Evolutionary conservation across 805 yeast species (phyloP), one percentile per base, ranked within the genome.

Genomic region (Candida yuanshanica): DNA sequence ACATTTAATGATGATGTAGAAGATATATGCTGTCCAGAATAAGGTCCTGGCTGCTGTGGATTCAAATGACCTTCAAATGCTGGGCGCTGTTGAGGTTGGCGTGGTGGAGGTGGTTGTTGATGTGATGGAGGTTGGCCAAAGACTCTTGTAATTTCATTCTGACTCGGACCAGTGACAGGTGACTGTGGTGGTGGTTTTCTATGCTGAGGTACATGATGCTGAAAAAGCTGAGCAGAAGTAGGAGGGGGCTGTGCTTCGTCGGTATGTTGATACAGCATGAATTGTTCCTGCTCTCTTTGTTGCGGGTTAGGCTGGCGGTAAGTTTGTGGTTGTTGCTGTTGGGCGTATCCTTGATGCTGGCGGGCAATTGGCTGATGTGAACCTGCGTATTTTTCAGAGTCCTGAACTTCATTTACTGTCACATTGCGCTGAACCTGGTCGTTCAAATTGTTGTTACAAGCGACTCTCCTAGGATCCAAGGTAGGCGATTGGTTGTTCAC

Each of bases 51-150:
- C 13, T 22, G 36, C n/a, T 33, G 36, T 14, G 24, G 26, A 4
- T 20, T 16, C n/a, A 18, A 14, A 38, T 22, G n/a, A n/a, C n/a
- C n/a, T n/a, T n/a, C n/a, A n/a, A n/a, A n/a, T n/a, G n/a, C n/a
- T n/a, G 44, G 53, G 22, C 36, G 52, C 32, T 50, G 58, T 26
- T 49, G 55, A 10, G 45, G 50, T 7, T 41, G 37, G 10, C 32
- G 36, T 20, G 37, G 45, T 14, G 38, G 41, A 11, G 41, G n/a
- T n/a, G n/a, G n/a, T n/a, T n/a, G 46, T 18, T 27, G 48, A 14
- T 7, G 38, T 17, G 16, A 36, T 32, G 22, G 43, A 18, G 20
- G 37, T 13, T 27, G 36, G 7, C 42, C 42, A 39, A 17, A 39
- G 18, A 35, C 43, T 26, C 36, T 36, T 5, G 32, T 35, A 20